Conservation (phyloP, 768 basidiomycete species). For the Suillus ampliporus region DNA sequence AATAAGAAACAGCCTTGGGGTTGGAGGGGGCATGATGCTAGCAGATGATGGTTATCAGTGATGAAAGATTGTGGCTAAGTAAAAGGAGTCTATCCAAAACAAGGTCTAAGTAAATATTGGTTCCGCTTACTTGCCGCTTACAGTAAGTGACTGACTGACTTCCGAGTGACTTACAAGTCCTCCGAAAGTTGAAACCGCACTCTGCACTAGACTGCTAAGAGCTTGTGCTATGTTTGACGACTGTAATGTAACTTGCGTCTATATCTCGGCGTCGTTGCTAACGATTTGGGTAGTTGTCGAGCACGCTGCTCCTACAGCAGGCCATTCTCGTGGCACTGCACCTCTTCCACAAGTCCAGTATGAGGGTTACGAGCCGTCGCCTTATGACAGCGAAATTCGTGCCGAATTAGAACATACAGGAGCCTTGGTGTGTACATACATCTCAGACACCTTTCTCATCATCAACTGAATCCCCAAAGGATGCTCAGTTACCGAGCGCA, state of each 20-base stretch:
- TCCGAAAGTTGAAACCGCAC: not conserved
- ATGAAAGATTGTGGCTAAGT: not conserved
- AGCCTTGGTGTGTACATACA: conserved; percentile 21
- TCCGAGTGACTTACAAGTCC: not conserved
- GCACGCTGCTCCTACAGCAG: conserved; percentile 64
- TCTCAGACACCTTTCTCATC: conserved; percentile 5
- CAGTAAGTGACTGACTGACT: not conserved
- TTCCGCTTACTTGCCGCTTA: conserved; percentile 3
- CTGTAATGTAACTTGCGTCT: conserved; percentile 40
- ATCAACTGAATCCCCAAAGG: conserved; percentile 34
- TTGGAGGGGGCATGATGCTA: conserved; percentile 46
- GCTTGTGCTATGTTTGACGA: conserved; percentile 61
- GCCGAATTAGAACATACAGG: conserved; percentile 47
- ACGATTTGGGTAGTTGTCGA: conserved; percentile 73
- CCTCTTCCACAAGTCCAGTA: conserved; percentile 70
- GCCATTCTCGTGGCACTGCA: conserved; percentile 38
- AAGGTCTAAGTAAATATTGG: not conserved
- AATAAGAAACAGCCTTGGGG: conserved; percentile 80
- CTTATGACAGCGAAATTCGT: conserved; percentile 54
- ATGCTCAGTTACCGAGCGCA: conserved; percentile 27
- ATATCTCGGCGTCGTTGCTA: conserved; percentile 12
- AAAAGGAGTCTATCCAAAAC: conserved; percentile 1
- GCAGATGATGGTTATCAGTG: not conserved
- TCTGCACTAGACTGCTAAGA: not conserved
- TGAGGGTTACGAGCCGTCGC: conserved; percentile 87